Base-by-base conservation (phyloP, 768 basidiomycete genomes). In the Trametopsis cervina region DNA sequence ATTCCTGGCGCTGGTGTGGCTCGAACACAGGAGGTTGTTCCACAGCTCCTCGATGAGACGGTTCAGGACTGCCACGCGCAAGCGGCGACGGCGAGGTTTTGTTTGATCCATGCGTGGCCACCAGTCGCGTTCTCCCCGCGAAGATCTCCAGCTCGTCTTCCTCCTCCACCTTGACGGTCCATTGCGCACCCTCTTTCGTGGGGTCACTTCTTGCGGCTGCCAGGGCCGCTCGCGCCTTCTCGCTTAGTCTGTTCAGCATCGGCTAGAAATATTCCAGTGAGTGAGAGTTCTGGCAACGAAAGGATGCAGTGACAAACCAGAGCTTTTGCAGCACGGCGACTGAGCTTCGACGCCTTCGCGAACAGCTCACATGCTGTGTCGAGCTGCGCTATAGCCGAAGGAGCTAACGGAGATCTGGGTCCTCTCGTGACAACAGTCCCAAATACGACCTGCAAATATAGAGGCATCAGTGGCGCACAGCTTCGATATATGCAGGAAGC, bases 391-490 rank as follows among this genome's bases (percentile, higher is more conserved):
- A 89, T 79, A 3, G 88, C 88, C 1, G 75, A 71, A 11, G 72
- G 63, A 0, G 87, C 88, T 10, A 89, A 61, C 0, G 82, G 77
- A 1, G 81, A 85, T 4, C 75, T 68, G 4, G 88, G 88, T 2
- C 82, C 80, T 23, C 83, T 76, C 2, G 83, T 85, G 2, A 85
- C 88, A 17, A 90, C 81, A 3, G 84, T 82, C 3, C 85, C 89
- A 56, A 89, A 84, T 13, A 89, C 81, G 9, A 87, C 74, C 85
- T 88, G 49, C 74, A 55, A 79, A 79, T 10, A 71, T 74, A 57
- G 69, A 17, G 52, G 20, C 18, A 38, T 4, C 7, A 17, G 12
- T 15, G 9, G 29, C 33, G 24, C 4, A 12, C 29, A 15, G 10
- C 12, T 17, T 50, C 25, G 49, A 37, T 1, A 17, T 4, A 22